These are phyloP conservation scores for Penicillium parvum DNA, from an alignment of 495 filamentous ascomycete species.

Conservation along the genomic window DNA sequence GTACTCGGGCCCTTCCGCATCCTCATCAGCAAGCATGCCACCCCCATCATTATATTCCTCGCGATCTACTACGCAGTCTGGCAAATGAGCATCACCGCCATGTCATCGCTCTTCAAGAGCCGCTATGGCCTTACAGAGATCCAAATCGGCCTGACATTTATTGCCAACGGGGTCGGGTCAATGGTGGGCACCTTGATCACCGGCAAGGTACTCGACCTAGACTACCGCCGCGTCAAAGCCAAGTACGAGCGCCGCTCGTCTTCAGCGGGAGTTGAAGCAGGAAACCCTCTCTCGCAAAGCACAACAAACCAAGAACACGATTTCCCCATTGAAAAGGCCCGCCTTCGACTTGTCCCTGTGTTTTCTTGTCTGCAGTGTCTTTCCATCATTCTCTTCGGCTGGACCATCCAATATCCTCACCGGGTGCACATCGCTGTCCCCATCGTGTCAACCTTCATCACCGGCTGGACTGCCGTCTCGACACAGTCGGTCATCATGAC, in stretches of 20 bases:
- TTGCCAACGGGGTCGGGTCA: constrained; percentile 48
- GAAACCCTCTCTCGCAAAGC: neutral
- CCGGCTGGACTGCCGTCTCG: constrained; percentile 54
- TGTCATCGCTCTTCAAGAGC: constrained; percentile 46
- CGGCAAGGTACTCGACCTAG: constrained; percentile 25
- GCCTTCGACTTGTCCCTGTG: constrained; percentile 39
- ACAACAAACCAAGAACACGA: constrained; percentile 1
- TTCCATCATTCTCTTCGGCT: constrained; percentile 52
- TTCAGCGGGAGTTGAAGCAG: neutral
- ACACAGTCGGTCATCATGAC: constrained; percentile 34
- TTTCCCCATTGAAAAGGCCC: constrained; percentile 48
- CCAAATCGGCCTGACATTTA: constrained; percentile 47
- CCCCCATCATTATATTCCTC: constrained; percentile 47
- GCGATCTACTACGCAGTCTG: constrained; percentile 51
- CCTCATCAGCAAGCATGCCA: constrained; percentile 37
- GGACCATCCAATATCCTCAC: constrained; percentile 48
- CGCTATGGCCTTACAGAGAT: constrained; percentile 41
- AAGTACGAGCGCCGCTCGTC: constrained; percentile 13
- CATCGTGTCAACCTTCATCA: constrained; percentile 53
- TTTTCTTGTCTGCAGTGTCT: constrained; percentile 37
- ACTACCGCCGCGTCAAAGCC: constrained; percentile 14
- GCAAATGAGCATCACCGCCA: constrained; percentile 54
- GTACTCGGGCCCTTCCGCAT: constrained; percentile 40
- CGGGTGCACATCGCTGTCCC: constrained; percentile 47
- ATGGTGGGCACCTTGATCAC: constrained; percentile 47